Base-by-base conservation (phyloP, 2,329 filamentous ascomycete species). In the Thyridium curvatum region DNA sequence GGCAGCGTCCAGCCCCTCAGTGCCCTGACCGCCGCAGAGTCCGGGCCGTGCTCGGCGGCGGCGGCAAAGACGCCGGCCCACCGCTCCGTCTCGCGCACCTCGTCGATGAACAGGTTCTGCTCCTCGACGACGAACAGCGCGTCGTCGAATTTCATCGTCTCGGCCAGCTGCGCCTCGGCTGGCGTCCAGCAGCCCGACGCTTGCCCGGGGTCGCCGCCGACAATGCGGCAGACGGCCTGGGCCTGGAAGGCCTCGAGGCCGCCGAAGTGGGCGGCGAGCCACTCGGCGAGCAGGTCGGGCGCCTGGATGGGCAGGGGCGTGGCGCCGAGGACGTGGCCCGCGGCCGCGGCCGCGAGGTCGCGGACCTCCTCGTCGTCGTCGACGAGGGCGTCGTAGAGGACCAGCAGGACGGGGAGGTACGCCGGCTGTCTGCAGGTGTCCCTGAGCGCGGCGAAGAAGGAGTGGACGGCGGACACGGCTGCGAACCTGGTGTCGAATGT, bases 281-380 rank as follows among this genome's bases (percentile, higher is more conserved):
- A 69, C 4, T 45, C 44, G 12, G 74, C 60, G 13, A 79, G 64
- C 3, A 56, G 59, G 34, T 55, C 56, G 8, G 66, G 65, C 3
- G 72, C 68, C 44, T 73, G 66, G 28, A 72, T 59, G 28, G 70
- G 65, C 30, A 74, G 60, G 4, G 47, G 18, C 57, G 51, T 15
- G 58, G 47, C 8, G 13, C 59, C 62, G 8, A 82, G 48, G 17
- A 85, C 56, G 16, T 53, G 55, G 5, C 61, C 55, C 0, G 72
- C 66, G 2, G 75, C 69, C 0, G 50, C 43, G 3, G 81, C 75
- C 8, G 82, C 83, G 1, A 75, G 58, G 28, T 82, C 74, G 33
- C 91, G 79, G 46, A 96, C 76, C 41, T 96, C 89, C 50, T 95
- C 87, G 54, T 97, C 91, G 54, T 97, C 91, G 54, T 97, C 93